phyloP scores from a whole-genome alignment of 73 alveolate species.

The Halteria grandinella region DNA sequence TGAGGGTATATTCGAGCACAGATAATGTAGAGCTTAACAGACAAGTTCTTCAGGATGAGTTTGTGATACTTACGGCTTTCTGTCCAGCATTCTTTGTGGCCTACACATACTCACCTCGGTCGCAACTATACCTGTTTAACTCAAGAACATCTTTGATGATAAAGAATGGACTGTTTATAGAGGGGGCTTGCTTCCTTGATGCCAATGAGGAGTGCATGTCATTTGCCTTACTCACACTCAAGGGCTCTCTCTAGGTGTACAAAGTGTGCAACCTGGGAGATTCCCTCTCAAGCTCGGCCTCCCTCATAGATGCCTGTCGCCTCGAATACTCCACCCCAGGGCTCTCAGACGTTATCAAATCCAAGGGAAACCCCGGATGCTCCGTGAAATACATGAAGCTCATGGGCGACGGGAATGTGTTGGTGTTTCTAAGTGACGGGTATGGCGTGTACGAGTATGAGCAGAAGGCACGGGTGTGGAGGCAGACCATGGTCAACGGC shows the following conservation, averaged over 20 bases:
- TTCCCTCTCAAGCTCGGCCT: too few relatives aligned
- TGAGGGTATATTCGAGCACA: too few relatives aligned
- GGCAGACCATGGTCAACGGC: background rate
- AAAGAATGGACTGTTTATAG: conserved; percentile 6
- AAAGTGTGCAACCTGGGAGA: conserved; percentile 1
- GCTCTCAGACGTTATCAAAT: too few relatives aligned
- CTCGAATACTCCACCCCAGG: background rate
- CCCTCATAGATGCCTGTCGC: conserved; percentile 11
- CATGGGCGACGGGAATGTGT: conserved; percentile 12
- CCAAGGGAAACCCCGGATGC: too few relatives aligned
- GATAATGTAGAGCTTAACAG: conserved; percentile 13
- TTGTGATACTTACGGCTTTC: conserved; percentile 1
- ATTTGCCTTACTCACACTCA: background rate
- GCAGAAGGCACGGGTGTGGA: conserved; percentile 14
- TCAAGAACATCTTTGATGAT: conserved; percentile 31
- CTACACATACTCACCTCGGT: background rate
- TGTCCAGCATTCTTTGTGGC: conserved; percentile 4
- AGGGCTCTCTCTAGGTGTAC: conserved; percentile 20
- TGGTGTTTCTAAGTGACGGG: conserved; percentile 25
- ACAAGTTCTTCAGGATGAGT: conserved; percentile 1
- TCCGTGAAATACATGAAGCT: background rate
- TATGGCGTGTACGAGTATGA: conserved; percentile 17
- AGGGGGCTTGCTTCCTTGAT: conserved; percentile 27
- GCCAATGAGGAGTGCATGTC: conserved; percentile 12
- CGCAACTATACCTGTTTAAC: conserved; percentile 1